These are phyloP conservation scores for Salix exigua DNA, from an alignment of 345 rosid genomes.

Conservation along the genomic window DNA sequence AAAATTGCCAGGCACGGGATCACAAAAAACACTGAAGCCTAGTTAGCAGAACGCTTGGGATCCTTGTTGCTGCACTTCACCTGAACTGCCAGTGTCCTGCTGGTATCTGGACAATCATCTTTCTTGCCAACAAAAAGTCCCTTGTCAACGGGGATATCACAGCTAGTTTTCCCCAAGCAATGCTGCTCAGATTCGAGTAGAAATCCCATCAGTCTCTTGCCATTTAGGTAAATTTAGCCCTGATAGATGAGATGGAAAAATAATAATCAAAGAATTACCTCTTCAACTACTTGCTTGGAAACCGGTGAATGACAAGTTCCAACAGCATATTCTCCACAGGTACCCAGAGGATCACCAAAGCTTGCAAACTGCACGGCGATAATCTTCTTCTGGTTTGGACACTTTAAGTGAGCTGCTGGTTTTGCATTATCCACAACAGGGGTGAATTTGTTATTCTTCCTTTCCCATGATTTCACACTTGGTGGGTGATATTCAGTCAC, in stretches of 20 bases:
- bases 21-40: background rate
- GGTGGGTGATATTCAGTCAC: slow-evolving; percentile 61
- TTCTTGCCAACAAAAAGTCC: slow-evolving; percentile 31
- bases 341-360: slow-evolving; percentile 70
- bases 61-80: slow-evolving; percentile 44
- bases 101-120: slow-evolving; percentile 39
- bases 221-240: background rate
- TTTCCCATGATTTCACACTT: slow-evolving; percentile 48
- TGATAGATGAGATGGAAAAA: background rate
- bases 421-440: slow-evolving; percentile 35
- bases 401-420: slow-evolving; percentile 49
- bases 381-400: slow-evolving; percentile 48
- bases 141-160: slow-evolving; percentile 50
- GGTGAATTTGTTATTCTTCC: slow-evolving; percentile 31
- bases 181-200: slow-evolving; percentile 25
- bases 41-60: background rate
- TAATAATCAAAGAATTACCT: slow-evolving; percentile 25
- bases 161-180: slow-evolving; percentile 59
- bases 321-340: slow-evolving; percentile 47
- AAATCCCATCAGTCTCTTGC: background rate
- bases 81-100: slow-evolving; percentile 65
- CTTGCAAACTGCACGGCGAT: slow-evolving; percentile 68
- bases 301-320: slow-evolving; percentile 57
- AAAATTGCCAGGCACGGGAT: background rate
- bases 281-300: slow-evolving; percentile 57